Base-by-base conservation (phyloP, 306 rosid genomes). In the Gastrolobium villosum region DNA sequence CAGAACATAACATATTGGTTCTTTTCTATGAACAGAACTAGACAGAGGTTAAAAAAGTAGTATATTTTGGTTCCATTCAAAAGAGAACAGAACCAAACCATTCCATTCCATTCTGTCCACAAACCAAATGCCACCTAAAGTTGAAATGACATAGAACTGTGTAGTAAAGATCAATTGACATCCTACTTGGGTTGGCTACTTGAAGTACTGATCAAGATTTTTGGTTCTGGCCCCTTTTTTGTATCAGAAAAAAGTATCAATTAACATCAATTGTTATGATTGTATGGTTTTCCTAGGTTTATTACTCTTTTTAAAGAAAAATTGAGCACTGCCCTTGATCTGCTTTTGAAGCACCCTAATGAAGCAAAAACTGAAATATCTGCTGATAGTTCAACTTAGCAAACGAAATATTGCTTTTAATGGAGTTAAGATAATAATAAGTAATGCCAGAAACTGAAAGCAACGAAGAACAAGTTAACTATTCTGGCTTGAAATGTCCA, bases 281-380 rank as follows among this genome's bases (percentile, higher is more conserved):
- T 67, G 15, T 45, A 67, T 31, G 5, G 14, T 67, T 45, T 45
- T 28, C 53, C 35, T 10, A 10, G 64, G 20, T 36, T 37, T 10
- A 9, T 50, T 5, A 35, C 9, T 1, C 4, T 35, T 5, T 15
- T 36, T 4, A 70, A 53, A 20, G 35, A 11, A 54, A 72, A 15
- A 0, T 14, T 34, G 45, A 35, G 46, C 31, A 49, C 28, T 39
- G 30, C 54, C 54, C 41, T 73, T 57, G 67, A 56, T 57, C 67
- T 41, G 15, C 67, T 73, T 32, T 11, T 8, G 11, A 67, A 32
- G 13, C 70, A 66, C 14, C 37, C 1, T 13, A 53, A 41, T 35
- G 79, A 66, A 74, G 80, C 39, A 57, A 30, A 41, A 49, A 6
- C 40, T 36, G 15, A 49, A 62, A 26, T 67, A 53, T 63, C 61